Evolutionary conservation across 2,329 filamentous ascomycete genomes (phyloP).

Genomic region (Fusarium nodosum): DNA sequence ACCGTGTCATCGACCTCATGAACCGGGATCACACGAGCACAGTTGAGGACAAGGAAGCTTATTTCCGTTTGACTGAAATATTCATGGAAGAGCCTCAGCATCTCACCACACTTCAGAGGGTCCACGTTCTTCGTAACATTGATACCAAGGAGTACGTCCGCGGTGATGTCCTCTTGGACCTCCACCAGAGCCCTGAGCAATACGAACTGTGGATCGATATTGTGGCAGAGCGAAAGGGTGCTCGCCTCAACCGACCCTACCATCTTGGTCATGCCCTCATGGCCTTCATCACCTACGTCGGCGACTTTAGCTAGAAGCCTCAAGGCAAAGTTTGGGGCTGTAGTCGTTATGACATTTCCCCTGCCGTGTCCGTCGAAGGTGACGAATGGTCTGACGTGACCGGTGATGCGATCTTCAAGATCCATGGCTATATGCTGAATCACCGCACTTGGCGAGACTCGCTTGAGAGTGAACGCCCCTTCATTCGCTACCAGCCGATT

Average conservation of each 20-base stretch:
- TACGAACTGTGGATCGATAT: not conserved
- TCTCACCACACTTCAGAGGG: not conserved
- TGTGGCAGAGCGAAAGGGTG: not conserved
- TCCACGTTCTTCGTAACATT: slow-evolving; percentile 29
- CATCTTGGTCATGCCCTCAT: slow-evolving; percentile 12
- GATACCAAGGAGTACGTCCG: slow-evolving; percentile 19
- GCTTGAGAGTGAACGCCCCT: not conserved
- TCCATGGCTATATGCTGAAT: not conserved
- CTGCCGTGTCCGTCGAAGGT: not conserved
- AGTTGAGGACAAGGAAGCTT: not conserved
- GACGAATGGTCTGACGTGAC: not conserved
- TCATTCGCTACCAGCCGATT: not conserved
- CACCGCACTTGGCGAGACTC: not conserved
- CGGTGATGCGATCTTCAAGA: not conserved
- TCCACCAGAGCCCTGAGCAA: not conserved
- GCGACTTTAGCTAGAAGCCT: not conserved
- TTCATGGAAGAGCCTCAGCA: not conserved
- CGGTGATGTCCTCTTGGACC: not conserved
- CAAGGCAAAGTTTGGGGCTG: not conserved
- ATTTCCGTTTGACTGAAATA: not conserved
- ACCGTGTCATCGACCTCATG: slow-evolving; percentile 1
- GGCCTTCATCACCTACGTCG: not conserved
- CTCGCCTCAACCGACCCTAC: not conserved
- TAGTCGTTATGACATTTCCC: slow-evolving; percentile 17
- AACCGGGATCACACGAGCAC: not conserved